Base-by-base conservation (phyloP, 202 grass and related monocot genomes). In the Panicum virgatum region DNA sequence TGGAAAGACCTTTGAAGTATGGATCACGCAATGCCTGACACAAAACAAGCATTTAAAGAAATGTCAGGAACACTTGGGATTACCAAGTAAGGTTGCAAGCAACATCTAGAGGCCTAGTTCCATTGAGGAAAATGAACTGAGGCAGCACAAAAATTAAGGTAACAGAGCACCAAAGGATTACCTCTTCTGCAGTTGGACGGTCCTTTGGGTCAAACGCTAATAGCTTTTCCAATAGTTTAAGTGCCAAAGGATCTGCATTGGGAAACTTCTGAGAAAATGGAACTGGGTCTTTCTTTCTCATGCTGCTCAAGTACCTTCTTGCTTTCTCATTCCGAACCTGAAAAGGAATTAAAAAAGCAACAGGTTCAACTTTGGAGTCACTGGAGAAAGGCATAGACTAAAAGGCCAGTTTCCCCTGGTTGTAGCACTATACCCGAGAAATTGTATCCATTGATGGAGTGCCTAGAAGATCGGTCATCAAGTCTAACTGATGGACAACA, bases 401-500 rank as follows among this genome's bases (percentile, higher is more conserved):
- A 25, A 69, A 47, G 50, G 23, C 45, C 23, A 37, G 1, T 23
- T 47, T 85, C 75, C 18, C 18, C n/a, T 71, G 43, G 72, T 42
- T 75, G 39, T 16, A 89, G 42, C 42, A 85, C 32, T 72, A 64
- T 98, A 98, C 96, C 96, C 92, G 90, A 66, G 92, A 93, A 85
- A 98, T 96, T 75, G 92, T 96, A 75, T 93, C 92, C 63, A 87
- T 66, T 3, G 87, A 90, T 63, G 96, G 96, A 47, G 96, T 98
- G 39, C 96, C 96, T 36, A 98, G 85, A 75, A 98, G 89, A 91
- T 98, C 96, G 65, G 96, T 98, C 90, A 98, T 98, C 78, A 98
- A 92, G 73, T 98, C 96, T 85, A 98, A 87, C 67, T 98, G 96
- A 75, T 98, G 96, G 47, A 98, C 96, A 62, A 93, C 96, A 93